These are phyloP conservation scores for Diplotaxis tenuifolia DNA, from an alignment of 345 rosid species.

Conservation along the genomic window DNA sequence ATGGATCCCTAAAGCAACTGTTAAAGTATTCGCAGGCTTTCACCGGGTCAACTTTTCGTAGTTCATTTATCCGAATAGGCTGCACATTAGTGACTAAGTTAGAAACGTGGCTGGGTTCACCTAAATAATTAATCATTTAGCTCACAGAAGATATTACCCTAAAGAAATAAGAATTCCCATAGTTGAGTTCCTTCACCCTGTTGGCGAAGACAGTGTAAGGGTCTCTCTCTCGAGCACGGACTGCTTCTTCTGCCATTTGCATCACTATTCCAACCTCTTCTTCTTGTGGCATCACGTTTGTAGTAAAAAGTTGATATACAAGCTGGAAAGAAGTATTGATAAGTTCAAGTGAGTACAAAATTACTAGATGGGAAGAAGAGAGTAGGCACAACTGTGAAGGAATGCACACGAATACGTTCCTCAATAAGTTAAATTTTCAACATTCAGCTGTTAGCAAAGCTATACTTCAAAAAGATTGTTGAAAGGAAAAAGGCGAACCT, in stretches of 20 bases:
- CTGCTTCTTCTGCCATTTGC: conserved; percentile 89
- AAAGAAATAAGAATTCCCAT: conserved; percentile 88
- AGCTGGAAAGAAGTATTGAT: conserved; percentile 44
- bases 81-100: conserved; percentile 42
- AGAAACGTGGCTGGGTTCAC: conserved; percentile 11
- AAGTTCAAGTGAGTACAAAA: neutral
- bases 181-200: conserved; percentile 80
- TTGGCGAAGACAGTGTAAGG: conserved; percentile 78
- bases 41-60: conserved; percentile 70
- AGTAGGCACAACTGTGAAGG: neutral
- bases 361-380: conserved; percentile 1
- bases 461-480: neutral
- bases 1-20: conserved; percentile 87
- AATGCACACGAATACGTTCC: neutral
- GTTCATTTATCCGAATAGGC: conserved; percentile 76
- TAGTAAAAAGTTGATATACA: conserved; percentile 81
- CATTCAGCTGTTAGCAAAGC: conserved; percentile 17
- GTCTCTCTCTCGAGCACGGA: conserved; percentile 91
- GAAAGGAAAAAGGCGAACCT: conserved; percentile 52
- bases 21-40: conserved; percentile 89
- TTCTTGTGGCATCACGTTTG: conserved; percentile 45
- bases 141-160: conserved; percentile 49
- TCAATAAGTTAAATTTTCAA: neutral
- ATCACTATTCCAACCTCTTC: conserved; percentile 65
- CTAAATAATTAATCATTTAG: conserved; percentile 4